A percentile compares a stretch with the other conserved stretches of the same genome.
Conservation (phyloP, 2,329 filamentous ascomycete genomes). For the Thielaviopsis punctulata region DNA sequence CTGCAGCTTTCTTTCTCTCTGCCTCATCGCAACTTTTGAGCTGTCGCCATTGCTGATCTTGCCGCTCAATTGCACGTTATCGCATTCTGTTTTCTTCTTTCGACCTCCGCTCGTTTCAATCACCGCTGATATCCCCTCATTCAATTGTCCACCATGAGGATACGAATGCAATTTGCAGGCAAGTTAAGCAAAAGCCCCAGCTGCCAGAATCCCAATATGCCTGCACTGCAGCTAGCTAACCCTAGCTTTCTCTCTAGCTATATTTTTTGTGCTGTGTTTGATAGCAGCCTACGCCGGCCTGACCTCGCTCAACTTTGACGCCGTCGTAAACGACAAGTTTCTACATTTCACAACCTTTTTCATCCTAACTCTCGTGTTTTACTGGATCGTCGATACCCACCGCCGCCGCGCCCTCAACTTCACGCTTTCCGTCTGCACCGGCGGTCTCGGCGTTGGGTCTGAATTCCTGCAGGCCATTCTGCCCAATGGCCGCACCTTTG, state of each 20-base stretch:
- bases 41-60: not conserved
- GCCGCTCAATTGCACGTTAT: not conserved
- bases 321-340: slow-evolving; percentile 68
- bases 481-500: slow-evolving; percentile 53
- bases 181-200: slow-evolving; percentile 18
- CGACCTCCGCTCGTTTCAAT: not conserved
- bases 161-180: slow-evolving; percentile 82
- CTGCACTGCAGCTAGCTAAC: not conserved
- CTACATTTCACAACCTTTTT: slow-evolving; percentile 84
- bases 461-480: slow-evolving; percentile 62
- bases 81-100: no score
- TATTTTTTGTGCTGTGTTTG: slow-evolving; percentile 54
- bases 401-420: slow-evolving; percentile 72
- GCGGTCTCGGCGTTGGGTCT: slow-evolving; percentile 51
- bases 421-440: slow-evolving; percentile 64
- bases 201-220: not conserved
- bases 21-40: not conserved
- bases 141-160: slow-evolving; percentile 44
- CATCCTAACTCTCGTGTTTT: slow-evolving; percentile 70
- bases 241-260: slow-evolving; percentile 29
- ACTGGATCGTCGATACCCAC: slow-evolving; percentile 90
- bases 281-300: slow-evolving; percentile 67
- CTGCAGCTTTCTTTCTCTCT: no score
- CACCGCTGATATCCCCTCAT: not conserved
- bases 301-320: slow-evolving; percentile 38